phyloP scores from a whole-genome alignment of 148 eudicot genomes.

The Fagopyrum tataricum region DNA sequence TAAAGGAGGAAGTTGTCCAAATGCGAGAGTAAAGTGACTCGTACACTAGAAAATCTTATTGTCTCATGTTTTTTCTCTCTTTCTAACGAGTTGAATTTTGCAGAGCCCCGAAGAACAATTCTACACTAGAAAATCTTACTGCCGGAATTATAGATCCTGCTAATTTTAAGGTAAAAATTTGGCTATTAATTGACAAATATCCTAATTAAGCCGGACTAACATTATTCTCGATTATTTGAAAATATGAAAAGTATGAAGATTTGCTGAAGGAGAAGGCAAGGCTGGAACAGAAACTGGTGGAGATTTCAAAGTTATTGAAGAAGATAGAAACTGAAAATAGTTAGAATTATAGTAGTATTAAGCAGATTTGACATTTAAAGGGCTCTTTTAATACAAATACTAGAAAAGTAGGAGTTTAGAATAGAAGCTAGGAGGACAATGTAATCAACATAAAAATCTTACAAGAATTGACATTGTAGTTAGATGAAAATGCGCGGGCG shows the following conservation, averaged over 20 bases:
- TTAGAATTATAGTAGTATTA: neutral
- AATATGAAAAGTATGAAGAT: constrained; percentile 25
- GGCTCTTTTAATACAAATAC: neutral
- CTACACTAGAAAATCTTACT: neutral
- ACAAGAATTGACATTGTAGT: neutral
- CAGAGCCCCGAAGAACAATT: constrained; percentile 27
- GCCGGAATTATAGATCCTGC: constrained; percentile 13
- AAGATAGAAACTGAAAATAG: constrained; percentile 8
- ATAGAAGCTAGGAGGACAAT: neutral
- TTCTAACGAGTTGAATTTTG: constrained; percentile 7
- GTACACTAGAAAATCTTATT: neutral
- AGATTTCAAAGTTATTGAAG: constrained; percentile 23
- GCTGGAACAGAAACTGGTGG: constrained; percentile 27
- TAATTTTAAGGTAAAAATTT: constrained; percentile 7
- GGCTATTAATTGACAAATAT: neutral
- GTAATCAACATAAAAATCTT: neutral
- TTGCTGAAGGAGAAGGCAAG: constrained; percentile 15
- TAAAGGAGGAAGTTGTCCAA: constrained; percentile 21
- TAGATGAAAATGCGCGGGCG: constrained; percentile 65
- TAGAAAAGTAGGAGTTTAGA: constrained; percentile 5
- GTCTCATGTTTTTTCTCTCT: neutral
- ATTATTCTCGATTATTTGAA: constrained; percentile 1
- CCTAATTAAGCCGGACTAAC: neutral
- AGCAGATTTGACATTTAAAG: neutral
- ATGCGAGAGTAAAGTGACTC: constrained; percentile 27